Evolutionary conservation across 163 green algal species (phyloP), one percentile per base, ranked within the genome.

Genomic region (Volvox carteri): DNA sequence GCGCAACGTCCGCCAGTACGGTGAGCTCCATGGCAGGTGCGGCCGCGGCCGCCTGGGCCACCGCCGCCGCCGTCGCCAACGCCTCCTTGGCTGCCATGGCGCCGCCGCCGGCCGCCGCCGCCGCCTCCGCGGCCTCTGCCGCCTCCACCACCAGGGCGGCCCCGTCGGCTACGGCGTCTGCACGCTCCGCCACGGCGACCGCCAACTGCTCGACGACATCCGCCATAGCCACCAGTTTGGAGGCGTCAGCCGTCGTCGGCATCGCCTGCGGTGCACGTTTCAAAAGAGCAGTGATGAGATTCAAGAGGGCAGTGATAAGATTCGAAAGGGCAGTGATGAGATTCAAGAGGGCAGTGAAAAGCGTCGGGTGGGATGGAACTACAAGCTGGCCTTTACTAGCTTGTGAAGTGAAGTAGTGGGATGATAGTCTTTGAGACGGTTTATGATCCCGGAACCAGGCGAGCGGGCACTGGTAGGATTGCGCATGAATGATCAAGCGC

Each of bases 181-280:
- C 83, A 1, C 50, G 46, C 33, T 88, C 83, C 44, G 83, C 83
- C 16, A 88, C 50, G 11, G 67, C 68, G 11, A 35, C 58, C 2
- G 83, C 83, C 28, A 81, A 52, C 83, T 74, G 50, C 83, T 88
- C 83, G 7, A 88, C 50, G 16, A 60, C 68, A 33, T 88, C 83
- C 28, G 83, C 83, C 16, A 83, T 37, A 12, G 68, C 67, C 35
- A 81, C 83, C 48, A 88, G 68, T 48, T 81, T 70, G 46, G 33
- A 23, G 18, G 80, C 80, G 14, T 87, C 80, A 1, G 44, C 65
- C 7, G 65, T 72, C 14, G 65, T 87, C 21, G 80, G 65, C 65
- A 87, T 39, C 21, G 78, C 46, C 80, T 73, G 44, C 23, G 70
- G 14, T 58, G 48, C 12, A 58, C n/a, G n/a, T n/a, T n/a, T n/a